Evolutionary conservation across 2,329 filamentous ascomycete genomes (phyloP).

Genomic region (Colletotrichum sidae): DNA sequence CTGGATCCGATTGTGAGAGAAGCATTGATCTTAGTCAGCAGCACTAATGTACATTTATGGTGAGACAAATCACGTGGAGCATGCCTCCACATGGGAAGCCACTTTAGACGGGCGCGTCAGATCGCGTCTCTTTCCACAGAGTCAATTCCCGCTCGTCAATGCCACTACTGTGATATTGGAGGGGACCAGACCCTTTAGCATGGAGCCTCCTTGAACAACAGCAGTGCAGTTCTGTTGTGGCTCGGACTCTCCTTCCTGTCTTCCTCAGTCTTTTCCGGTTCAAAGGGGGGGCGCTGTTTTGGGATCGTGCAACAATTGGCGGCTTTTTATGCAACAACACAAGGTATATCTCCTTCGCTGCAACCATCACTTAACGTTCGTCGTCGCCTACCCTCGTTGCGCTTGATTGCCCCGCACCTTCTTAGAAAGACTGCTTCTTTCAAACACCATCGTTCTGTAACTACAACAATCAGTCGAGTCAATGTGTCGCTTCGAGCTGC

Average conservation of each 20-base stretch:
- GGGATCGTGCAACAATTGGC: conserved; percentile 10
- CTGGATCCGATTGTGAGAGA: too few relatives aligned
- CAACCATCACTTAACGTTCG: conserved; percentile 21
- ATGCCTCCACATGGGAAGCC: conserved; percentile 18
- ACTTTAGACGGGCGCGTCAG: conserved; percentile 32
- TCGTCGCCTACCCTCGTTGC: not conserved
- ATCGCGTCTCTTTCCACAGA: conserved; percentile 23
- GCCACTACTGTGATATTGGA: conserved; percentile 28
- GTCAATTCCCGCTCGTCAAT: conserved; percentile 12
- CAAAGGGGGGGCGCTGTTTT: not conserved
- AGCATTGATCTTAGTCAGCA: too few relatives aligned
- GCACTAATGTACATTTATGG: not conserved
- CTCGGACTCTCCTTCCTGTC: conserved; percentile 21
- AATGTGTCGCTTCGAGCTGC: conserved; percentile 67
- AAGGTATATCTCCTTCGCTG: conserved; percentile 1
- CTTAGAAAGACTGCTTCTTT: conserved; percentile 1
- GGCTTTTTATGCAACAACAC: conserved; percentile 21
- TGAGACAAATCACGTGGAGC: conserved; percentile 2
- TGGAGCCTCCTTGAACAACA: conserved; percentile 32
- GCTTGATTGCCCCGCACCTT: conserved; percentile 10
- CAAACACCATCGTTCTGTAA: not conserved
- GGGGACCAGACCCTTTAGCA: conserved; percentile 21
- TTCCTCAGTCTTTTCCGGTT: not conserved
- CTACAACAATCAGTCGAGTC: conserved; percentile 14
- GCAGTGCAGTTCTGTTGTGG: conserved; percentile 20